phyloP scores from a whole-genome alignment of 2,329 filamentous ascomycete genomes.

The Catunica adiposa region DNA sequence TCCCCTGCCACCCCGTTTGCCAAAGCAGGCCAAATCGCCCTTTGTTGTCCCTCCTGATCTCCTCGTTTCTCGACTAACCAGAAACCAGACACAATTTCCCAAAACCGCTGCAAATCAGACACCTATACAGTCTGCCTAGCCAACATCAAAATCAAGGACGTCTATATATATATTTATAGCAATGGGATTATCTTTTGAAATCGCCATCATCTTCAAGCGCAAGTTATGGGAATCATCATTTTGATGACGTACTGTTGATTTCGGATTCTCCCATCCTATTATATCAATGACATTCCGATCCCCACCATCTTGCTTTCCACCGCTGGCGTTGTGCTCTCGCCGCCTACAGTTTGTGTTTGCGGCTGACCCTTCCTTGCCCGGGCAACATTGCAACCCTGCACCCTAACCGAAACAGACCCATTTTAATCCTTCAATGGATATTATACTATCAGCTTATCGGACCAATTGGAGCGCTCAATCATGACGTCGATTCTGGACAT shows the following conservation, averaged over 20 bases:
- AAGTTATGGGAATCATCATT: background rate
- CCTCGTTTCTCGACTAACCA: too few relatives aligned
- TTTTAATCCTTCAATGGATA: constrained; percentile 2
- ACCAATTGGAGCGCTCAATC: constrained; percentile 5
- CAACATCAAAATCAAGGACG: too few relatives aligned
- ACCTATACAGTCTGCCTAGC: too few relatives aligned
- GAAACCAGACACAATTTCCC: too few relatives aligned
- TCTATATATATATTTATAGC: too few relatives aligned
- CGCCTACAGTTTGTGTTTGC: background rate
- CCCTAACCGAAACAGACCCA: constrained; percentile 10
- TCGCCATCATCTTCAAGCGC: background rate
- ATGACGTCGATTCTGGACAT: constrained; percentile 13
- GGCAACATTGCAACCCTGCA: constrained; percentile 7
- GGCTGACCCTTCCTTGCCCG: background rate
- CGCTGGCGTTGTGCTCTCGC: background rate
- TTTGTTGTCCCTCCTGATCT: too few relatives aligned
- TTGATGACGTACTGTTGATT: background rate
- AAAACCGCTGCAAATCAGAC: too few relatives aligned
- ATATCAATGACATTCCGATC: too few relatives aligned
- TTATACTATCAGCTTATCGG: constrained; percentile 10
- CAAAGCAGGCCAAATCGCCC: too few relatives aligned
- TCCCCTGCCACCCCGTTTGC: too few relatives aligned
- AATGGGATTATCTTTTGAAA: too few relatives aligned
- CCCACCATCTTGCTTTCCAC: background rate
- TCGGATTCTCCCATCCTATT: too few relatives aligned